Evolutionary conservation across 2,329 filamentous ascomycete species (phyloP), one percentile per base, ranked within the genome.

Genomic region (Pseudomassariella vexata): DNA sequence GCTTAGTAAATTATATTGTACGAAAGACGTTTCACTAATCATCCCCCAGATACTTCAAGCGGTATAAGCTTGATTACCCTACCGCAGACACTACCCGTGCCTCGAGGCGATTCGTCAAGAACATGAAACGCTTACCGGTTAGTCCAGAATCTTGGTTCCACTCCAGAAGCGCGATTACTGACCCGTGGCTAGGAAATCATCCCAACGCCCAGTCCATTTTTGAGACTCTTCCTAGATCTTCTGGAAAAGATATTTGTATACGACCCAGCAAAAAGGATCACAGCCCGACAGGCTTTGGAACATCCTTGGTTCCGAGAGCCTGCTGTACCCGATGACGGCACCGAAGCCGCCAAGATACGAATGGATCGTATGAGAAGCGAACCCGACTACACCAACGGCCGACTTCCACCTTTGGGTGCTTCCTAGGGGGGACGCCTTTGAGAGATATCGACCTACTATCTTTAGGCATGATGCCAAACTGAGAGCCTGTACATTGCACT

Each of bases 231-330:
- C 46, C 56, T 81, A 28, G 77, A 82, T 50, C 63, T 83, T 8
- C 57, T 83, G 6, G 66, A 68, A 45, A 79, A 73, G 53, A 82
- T 83, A 29, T 83, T 83, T 44, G 70, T 82, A 19, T 83, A 83
- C 50, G 78, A 83, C 37, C 77, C 79, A 9, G 59, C 63, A 5
- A 70, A 76, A 35, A 73, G 79, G 27, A 82, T 83, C 40, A 81
- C 76, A 4, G 79, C 79, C 15, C 77, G 80, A 41, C 63, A 81
- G 46, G 79, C 79, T 2, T 57, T 83, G 25, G 70, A 78, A 34
- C 79, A 83, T 41, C 73, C 75, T 3, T 83, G 78, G 78, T 82
- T 83, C 56, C 75, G 73, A 46, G 78, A 82, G 48, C 60, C 67
- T 31, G 70, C 76, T 2, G 65, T 70, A 19, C 73, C 75, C 19